Conservation (phyloP, 2,329 filamentous ascomycete species). For the Xylaria sp. region DNA sequence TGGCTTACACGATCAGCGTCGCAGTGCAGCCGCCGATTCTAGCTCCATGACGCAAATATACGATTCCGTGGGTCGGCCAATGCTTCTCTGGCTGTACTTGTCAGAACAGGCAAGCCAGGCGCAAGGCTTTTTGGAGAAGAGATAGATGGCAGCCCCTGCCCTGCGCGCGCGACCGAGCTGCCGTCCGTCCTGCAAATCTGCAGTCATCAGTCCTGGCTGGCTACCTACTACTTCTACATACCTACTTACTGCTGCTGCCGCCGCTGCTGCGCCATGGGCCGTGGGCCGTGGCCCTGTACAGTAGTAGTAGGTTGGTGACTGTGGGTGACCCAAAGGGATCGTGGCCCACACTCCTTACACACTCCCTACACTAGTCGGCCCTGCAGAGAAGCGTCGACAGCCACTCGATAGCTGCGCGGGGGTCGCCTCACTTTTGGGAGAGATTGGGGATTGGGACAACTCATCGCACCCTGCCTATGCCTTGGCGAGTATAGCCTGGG, state of each 20-base stretch:
- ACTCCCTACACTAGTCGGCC: slow-evolving; percentile 6
- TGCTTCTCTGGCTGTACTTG: slow-evolving; percentile 23
- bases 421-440: slow-evolving; percentile 48
- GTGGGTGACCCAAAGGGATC: slow-evolving; percentile 40
- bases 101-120: slow-evolving; percentile 26
- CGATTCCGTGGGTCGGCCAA: slow-evolving; percentile 18
- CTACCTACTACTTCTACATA: neutral
- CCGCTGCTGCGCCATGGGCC: neutral
- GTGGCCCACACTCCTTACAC: slow-evolving; percentile 21
- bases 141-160: slow-evolving; percentile 18
- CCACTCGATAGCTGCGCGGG: slow-evolving; percentile 47
- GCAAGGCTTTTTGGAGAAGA: slow-evolving; percentile 26
- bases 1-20: slow-evolving; percentile 29
- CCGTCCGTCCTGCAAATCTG: slow-evolving; percentile 20
- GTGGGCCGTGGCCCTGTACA: too few relatives aligned
- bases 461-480: slow-evolving; percentile 45
- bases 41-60: slow-evolving; percentile 30
- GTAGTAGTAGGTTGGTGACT: neutral
- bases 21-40: slow-evolving; percentile 31
- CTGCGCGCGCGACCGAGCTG: slow-evolving; percentile 14
- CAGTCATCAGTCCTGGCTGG: slow-evolving; percentile 23
- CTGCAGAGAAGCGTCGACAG: slow-evolving; percentile 35
- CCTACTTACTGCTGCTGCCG: neutral
- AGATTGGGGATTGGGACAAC: slow-evolving; percentile 44
- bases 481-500: slow-evolving; percentile 28